Conservation (phyloP, 2,329 filamentous ascomycete genomes). For the Dryadomyces sulphureus region DNA sequence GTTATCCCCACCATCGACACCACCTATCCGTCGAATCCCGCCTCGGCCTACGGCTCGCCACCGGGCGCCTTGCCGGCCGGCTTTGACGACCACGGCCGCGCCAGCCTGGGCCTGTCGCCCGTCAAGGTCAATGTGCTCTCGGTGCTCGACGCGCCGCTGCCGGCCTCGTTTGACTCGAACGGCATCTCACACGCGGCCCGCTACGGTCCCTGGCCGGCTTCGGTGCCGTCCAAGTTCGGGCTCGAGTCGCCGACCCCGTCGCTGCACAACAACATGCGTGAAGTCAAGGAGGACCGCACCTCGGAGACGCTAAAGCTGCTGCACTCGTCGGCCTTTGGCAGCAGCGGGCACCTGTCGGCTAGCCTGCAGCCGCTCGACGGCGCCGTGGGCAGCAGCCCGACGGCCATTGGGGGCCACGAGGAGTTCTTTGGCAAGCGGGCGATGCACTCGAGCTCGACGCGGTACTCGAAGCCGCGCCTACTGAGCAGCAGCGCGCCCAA, state of each 20-base stretch:
- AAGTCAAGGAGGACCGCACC: slow-evolving; percentile 42
- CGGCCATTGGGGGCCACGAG: slow-evolving; percentile 31
- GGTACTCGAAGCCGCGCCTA: slow-evolving; percentile 52
- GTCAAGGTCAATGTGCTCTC: slow-evolving; percentile 58
- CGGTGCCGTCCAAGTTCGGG: slow-evolving; percentile 82
- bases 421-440: slow-evolving; percentile 56
- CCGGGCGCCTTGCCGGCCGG: not conserved
- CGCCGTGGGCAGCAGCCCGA: slow-evolving; percentile 25
- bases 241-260: slow-evolving; percentile 74
- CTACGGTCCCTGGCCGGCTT: slow-evolving; percentile 81
- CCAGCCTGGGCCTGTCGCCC: slow-evolving; percentile 67
- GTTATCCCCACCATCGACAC: slow-evolving; percentile 44
- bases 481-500: slow-evolving; percentile 49
- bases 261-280: slow-evolving; percentile 32
- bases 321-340: slow-evolving; percentile 53
- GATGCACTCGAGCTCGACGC: slow-evolving; percentile 46
- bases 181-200: slow-evolving; percentile 84
- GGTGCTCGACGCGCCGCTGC: slow-evolving; percentile 83
- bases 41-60: slow-evolving; percentile 66
- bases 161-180: slow-evolving; percentile 91
- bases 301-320: slow-evolving; percentile 50
- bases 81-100: slow-evolving; percentile 37
- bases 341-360: slow-evolving; percentile 44
- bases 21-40: slow-evolving; percentile 37
- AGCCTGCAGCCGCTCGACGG: slow-evolving; percentile 17